Conservation (phyloP, 192 early-diverging fungal species). For the Entrophospora sp. region DNA sequence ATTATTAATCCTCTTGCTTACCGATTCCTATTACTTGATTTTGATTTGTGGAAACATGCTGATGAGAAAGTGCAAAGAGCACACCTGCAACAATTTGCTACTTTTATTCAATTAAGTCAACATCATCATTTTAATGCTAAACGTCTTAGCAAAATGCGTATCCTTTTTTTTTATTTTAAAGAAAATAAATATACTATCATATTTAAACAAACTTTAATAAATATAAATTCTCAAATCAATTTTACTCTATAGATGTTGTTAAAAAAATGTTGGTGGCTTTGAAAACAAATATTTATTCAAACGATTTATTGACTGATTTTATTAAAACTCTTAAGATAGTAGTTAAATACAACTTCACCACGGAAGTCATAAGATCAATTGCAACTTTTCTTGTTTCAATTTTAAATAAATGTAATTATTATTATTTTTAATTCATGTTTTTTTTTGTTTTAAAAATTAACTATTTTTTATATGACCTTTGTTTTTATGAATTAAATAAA, state of each 20-base stretch:
- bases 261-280: slow-evolving; percentile 53
- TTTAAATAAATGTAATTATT: slow-evolving; percentile 40
- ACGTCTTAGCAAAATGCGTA: slow-evolving; percentile 50
- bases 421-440: background rate
- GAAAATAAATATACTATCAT: too few relatives aligned
- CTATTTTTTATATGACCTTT: background rate
- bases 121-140: slow-evolving; percentile 48
- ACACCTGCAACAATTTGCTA: slow-evolving; percentile 52
- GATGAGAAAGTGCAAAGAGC: slow-evolving; percentile 41
- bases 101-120: slow-evolving; percentile 48
- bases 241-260: slow-evolving; percentile 39
- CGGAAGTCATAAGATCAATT: slow-evolving; percentile 48
- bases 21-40: slow-evolving; percentile 51
- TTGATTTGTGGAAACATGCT: slow-evolving; percentile 60
- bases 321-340: slow-evolving; percentile 46
- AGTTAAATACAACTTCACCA: slow-evolving; percentile 45
- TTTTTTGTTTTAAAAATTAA: background rate
- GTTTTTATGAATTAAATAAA: background rate
- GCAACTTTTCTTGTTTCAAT: slow-evolving; percentile 58
- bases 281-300: slow-evolving; percentile 46
- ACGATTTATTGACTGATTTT: slow-evolving; percentile 41
- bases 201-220: too few relatives aligned
- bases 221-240: too few relatives aligned
- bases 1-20: slow-evolving; percentile 58
- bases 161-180: slow-evolving; percentile 23